Base-by-base conservation (phyloP, 345 rosid genomes). In the Isatis tinctoria region DNA sequence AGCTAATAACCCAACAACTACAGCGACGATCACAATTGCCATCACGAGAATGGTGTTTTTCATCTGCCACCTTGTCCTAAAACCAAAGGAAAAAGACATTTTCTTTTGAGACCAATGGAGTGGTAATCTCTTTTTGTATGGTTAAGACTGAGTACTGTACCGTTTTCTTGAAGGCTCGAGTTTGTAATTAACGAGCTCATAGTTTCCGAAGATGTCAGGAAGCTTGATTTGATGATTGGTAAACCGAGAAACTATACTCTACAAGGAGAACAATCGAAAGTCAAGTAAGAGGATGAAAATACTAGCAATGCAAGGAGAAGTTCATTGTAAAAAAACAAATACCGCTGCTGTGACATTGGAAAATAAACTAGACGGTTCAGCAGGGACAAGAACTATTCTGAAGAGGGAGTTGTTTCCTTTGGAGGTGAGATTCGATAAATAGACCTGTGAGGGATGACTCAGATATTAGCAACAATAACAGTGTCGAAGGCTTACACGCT, bases 331-430 rank as follows among this genome's bases (percentile, higher is more conserved):
- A 16, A 22, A 17, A 11, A 33, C 61, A 83, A 17, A 71, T 78
- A 88, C 97, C 54, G 28, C 75, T 57, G 96, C 99, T 59, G 90
- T 82, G 67, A 64, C 73, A 70, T 87, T 88, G 39, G 97, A 83
- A 49, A 95, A 83, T 71, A 60, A 72, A 54, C 68, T 67, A 41
- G 82, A 78, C 47, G 87, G 66, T 81, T 78, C 87, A 27, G 80
- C 72, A 71, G 97, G 92, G 72, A 83, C 51, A 63, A 92, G 69
- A 72, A 83, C 84, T 86, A 89, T 83, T 77, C 65, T 73, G 65
- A 92, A 16, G 44, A 86, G 70, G 7, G 96, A 85, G 67, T 49
- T 52, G 52, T 87, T 90, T 78, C 92, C 97, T 79, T 80, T 61
- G 6, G 93, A 77, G 5, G 83, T 78, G 79, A 85, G 44, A 60